Evolutionary conservation across 306 rosid genomes (phyloP).

Genomic region (Potentilla sterilis): DNA sequence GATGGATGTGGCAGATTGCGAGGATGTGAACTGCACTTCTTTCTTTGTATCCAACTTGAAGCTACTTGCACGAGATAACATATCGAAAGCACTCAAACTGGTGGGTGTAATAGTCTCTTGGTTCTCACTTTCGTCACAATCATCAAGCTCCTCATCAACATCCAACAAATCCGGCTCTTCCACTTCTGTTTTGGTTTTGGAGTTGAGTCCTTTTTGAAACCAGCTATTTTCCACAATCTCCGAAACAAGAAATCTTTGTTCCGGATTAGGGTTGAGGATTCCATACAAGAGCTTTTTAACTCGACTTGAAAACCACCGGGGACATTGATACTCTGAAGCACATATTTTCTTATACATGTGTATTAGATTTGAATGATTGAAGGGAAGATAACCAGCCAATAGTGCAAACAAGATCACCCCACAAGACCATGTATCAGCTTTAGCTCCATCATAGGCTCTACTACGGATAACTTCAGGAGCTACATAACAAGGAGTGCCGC

Average conservation of each 20-base stretch:
- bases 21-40: constrained; percentile 45
- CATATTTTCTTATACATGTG: constrained; percentile 44
- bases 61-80: constrained; percentile 43
- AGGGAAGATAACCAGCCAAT: constrained; percentile 51
- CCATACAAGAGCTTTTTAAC: constrained; percentile 32
- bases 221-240: constrained; percentile 36
- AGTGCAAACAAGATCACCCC: constrained; percentile 54
- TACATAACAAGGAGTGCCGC: constrained; percentile 59
- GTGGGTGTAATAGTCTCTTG: constrained; percentile 29
- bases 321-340: constrained; percentile 41
- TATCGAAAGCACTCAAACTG: constrained; percentile 55
- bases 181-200: constrained; percentile 10
- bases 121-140: constrained; percentile 17
- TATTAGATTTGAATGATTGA: constrained; percentile 39
- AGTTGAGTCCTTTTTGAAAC: constrained; percentile 41
- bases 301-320: constrained; percentile 42
- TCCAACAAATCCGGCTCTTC: not conserved
- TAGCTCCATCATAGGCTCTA: constrained; percentile 57
- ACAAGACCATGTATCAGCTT: constrained; percentile 63
- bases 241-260: constrained; percentile 41
- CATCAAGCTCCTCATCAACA: not conserved
- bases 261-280: constrained; percentile 50
- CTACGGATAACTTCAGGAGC: constrained; percentile 52
- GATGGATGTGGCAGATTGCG: constrained; percentile 41
- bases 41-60: constrained; percentile 25